These are phyloP conservation scores for Daldinia grandis DNA, from an alignment of 495 filamentous ascomycete genomes.

Conservation along the genomic window DNA sequence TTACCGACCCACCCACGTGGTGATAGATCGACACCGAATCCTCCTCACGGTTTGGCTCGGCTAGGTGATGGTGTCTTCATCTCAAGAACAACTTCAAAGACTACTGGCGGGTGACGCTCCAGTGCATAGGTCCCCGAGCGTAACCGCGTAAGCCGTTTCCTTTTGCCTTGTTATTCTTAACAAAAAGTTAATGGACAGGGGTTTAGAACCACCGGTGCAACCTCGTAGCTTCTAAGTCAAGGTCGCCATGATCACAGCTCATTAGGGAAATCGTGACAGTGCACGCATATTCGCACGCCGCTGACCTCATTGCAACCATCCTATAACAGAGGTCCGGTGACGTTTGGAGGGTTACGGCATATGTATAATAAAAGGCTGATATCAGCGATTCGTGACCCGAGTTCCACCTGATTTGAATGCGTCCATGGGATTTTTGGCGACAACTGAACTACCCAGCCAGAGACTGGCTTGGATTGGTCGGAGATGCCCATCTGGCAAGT, in stretches of 20 bases:
- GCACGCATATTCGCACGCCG: constrained; percentile 35
- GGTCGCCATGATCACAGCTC: constrained; percentile 32
- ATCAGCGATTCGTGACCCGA: constrained; percentile 31
- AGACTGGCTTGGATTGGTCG: constrained; percentile 27
- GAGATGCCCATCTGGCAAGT: constrained; percentile 44
- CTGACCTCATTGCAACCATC: constrained; percentile 41
- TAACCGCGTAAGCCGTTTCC: constrained; percentile 30
- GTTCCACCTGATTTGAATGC: constrained; percentile 32
- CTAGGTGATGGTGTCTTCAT: constrained; percentile 42
- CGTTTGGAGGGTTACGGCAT: constrained; percentile 38
- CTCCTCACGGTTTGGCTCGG: constrained; percentile 36
- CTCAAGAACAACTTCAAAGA: constrained; percentile 31
- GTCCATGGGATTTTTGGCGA: constrained; percentile 26
- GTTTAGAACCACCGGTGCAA: constrained; percentile 30
- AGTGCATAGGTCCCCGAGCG: constrained; percentile 39
- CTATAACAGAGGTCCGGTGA: constrained; percentile 40
- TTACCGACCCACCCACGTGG: constrained; percentile 43
- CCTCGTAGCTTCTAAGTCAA: constrained; percentile 38
- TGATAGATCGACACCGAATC: constrained; percentile 42
- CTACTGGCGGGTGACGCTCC: constrained; percentile 34
- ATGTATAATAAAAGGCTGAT: constrained; percentile 45
- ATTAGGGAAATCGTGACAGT: constrained; percentile 29
- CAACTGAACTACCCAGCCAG: constrained; percentile 29
- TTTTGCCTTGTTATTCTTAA: constrained; percentile 14
- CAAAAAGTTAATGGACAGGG: constrained; percentile 31